Conservation (phyloP, 208 protist genomes). For the Baffinella frigidus region DNA sequence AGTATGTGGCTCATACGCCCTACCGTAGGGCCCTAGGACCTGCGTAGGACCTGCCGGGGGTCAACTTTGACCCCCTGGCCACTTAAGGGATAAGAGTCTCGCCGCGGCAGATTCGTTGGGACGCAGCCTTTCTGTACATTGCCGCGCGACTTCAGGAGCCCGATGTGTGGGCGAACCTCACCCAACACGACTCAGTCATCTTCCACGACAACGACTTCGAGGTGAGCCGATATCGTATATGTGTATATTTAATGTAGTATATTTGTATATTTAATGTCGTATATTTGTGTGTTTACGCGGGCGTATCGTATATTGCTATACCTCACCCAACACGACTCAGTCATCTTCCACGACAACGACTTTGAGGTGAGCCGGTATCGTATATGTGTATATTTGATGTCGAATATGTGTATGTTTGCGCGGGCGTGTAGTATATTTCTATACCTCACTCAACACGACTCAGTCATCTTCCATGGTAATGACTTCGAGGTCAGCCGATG, state of each 20-base stretch:
- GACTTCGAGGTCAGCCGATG: no score
- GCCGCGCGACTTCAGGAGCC: not conserved
- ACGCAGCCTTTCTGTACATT: constrained; percentile 3
- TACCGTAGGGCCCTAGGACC: no score
- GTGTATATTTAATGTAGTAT: no score
- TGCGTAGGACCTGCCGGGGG: no score
- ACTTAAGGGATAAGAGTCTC: no score
- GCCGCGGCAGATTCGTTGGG: constrained; percentile 29
- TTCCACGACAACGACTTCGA: constrained; percentile 43
- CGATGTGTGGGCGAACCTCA: not conserved
- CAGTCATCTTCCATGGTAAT: constrained; percentile 38
- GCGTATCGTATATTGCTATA: not conserved
- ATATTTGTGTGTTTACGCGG: not conserved
- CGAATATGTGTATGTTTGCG: not conserved
- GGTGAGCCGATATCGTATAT: no score
- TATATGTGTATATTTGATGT: no score
- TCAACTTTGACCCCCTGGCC: no score
- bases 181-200: constrained; percentile 13
- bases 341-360: constrained; percentile 43
- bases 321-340: not conserved
- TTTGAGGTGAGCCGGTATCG: no score
- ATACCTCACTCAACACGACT: not conserved
- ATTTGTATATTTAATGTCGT: no score
- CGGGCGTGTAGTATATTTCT: not conserved
- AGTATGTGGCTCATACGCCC: no score